Base-by-base conservation (phyloP, 2,329 filamentous ascomycete species). In the Fusarium paranaense region DNA sequence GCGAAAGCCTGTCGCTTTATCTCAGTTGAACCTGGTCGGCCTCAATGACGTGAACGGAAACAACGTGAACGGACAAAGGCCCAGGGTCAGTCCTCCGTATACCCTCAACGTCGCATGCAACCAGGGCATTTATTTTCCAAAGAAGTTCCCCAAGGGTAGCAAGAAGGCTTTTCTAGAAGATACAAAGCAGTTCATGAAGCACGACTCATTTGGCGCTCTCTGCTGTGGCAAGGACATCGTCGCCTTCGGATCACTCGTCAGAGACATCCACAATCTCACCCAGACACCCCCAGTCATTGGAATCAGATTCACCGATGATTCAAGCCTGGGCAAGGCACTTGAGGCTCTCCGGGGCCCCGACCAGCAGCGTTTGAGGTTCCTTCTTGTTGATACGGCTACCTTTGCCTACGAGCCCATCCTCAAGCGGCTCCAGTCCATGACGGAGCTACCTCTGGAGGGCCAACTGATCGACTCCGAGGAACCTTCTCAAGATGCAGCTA, bases 321-420 rank as follows among this genome's bases (percentile, higher is more conserved):
- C 78, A 0, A 85, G 86, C 0, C 71, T 92, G 2, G 77, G 81
- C 0, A 86, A 86, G 9, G 83, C 87, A 0, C 76, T 94, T 0
- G 47, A 82, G 0, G 84, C 81, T 0, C 76, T 92, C 8, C 82
- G 84, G 9, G 65, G 77, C 0, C 72, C 79, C 0, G 56, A 37
- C 0, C 65, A 30, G 38, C 42, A 71, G 0, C 62, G 67, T 0
- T 67, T 88, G 4, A 78, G 78, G 2, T 91, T 94, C 52, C 79
- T 91, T 0, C 81, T 91, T 3, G 88, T 94, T 0, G 88, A 93
- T 47, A 92, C 92, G 0, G 85, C 92, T 0, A 86, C 92, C 0
- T 95, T 94, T 77, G 90, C 92, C 0, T 94, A 91, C 64, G 90
- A 94, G 63, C 93, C 93, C 0, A 86, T 95, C 2, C 79, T 95